These are phyloP conservation scores for Hibiscus syriacus DNA, from an alignment of 345 rosid species.

Conservation along the genomic window DNA sequence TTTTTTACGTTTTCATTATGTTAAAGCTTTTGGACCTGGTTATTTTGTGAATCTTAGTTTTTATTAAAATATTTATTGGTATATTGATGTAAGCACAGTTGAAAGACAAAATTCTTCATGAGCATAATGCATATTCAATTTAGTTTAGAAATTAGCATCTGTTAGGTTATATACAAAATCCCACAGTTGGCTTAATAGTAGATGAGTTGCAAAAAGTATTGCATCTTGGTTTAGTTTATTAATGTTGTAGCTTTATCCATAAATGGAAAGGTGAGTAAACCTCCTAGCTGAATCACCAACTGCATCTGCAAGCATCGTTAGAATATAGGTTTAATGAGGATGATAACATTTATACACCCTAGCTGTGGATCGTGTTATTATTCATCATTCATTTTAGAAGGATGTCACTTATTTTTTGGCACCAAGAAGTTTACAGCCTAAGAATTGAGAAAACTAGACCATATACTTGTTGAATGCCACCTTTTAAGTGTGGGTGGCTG, in stretches of 20 bases:
- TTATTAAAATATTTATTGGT: too few species aligned
- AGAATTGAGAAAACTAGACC: too few species aligned
- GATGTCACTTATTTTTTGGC: too few species aligned
- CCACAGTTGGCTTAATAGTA: not conserved
- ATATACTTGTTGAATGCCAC: too few species aligned
- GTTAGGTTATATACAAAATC: not conserved
- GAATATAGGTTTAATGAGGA: not conserved
- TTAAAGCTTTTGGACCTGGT: too few species aligned
- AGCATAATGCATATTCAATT: not conserved
- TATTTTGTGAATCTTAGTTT: too few species aligned
- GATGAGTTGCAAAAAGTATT: not conserved
- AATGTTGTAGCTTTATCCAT: not conserved
- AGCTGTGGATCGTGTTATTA: not conserved
- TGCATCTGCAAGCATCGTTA: not conserved
- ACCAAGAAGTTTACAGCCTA: too few species aligned
- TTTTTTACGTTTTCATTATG: too few species aligned
- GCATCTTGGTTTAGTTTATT: not conserved
- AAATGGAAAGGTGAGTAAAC: too few species aligned
- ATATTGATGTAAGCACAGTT: not conserved
- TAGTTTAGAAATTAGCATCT: not conserved
- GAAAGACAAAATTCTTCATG: not conserved
- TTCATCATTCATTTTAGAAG: not conserved
- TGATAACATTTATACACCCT: not conserved
- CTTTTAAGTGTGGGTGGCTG: too few species aligned
- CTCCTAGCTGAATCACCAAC: too few species aligned